Percentiles rank a stretch among this genome's conserved stretches.
These are phyloP conservation scores for Talaromyces albobiverticillius DNA, from an alignment of 2,329 filamentous ascomycete species.

Conservation along the genomic window DNA sequence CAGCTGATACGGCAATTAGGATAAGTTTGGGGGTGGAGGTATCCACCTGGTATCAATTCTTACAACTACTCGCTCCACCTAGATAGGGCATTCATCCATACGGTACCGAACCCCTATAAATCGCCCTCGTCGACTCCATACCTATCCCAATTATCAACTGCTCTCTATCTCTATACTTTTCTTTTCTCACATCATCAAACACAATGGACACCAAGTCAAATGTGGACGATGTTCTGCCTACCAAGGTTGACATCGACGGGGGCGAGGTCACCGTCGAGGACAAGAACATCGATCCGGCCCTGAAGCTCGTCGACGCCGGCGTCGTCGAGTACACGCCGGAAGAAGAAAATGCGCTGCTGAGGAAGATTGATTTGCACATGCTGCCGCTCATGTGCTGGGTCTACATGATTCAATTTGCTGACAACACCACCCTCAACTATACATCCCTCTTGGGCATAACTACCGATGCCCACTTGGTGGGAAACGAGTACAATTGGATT, in stretches of 20 bases:
- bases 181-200: too few species aligned
- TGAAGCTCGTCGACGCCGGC: not conserved
- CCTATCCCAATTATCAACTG: too few species aligned
- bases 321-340: not conserved
- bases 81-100: too few species aligned
- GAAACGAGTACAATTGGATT: slow-evolving; percentile 56
- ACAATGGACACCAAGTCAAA: not conserved
- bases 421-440: slow-evolving; percentile 59
- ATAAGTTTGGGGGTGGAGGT: too few species aligned
- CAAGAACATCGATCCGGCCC: not conserved
- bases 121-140: too few species aligned
- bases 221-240: not conserved
- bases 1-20: too few species aligned
- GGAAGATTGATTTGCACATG: not conserved
- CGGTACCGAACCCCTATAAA: too few species aligned
- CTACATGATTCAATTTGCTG: slow-evolving; percentile 33
- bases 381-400: not conserved
- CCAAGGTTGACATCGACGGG: not conserved
- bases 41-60: too few species aligned
- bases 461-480: slow-evolving; percentile 49
- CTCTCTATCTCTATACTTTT: too few species aligned
- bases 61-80: too few species aligned
- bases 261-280: not conserved
- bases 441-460: slow-evolving; percentile 55
- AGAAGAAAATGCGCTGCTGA: not conserved